phyloP scores from a whole-genome alignment of 768 basidiomycete genomes.

The Boletus patriciae region DNA sequence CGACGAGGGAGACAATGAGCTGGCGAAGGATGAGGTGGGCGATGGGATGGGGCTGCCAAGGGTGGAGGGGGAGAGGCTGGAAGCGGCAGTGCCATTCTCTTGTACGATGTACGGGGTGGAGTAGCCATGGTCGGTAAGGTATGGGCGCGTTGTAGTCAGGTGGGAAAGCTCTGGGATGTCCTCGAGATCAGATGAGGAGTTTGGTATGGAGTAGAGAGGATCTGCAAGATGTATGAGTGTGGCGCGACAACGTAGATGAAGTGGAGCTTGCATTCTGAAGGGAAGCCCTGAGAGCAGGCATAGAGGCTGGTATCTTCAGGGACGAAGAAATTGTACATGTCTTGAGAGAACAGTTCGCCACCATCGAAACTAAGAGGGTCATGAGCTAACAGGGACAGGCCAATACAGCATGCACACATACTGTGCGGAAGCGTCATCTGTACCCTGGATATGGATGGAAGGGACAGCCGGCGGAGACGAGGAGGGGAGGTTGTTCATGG shows the following conservation, averaged over 20 bases:
- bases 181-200: conserved; percentile 10
- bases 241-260: conserved; percentile 7
- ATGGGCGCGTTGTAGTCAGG: conserved; percentile 3
- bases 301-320: background rate
- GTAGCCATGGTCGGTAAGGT: conserved; percentile 6
- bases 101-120: conserved; percentile 18
- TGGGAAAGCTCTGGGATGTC: conserved; percentile 22
- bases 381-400: conserved; percentile 10
- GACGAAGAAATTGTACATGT: background rate
- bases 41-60: conserved; percentile 22
- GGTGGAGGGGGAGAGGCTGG: conserved; percentile 11
- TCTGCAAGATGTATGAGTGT: conserved; percentile 16
- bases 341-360: background rate
- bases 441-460: conserved; percentile 14
- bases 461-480: conserved; percentile 10
- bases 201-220: background rate
- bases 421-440: conserved; percentile 15
- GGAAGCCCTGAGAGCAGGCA: background rate
- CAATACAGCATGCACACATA: conserved; percentile 12
- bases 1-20: conserved; percentile 26
- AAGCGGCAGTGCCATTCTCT: conserved; percentile 1
- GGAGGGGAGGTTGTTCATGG: conserved; percentile 13
- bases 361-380: conserved; percentile 7
- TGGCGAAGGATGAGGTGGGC: conserved; percentile 25
- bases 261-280: conserved; percentile 7